Percentiles rank a stretch among this genome's conserved stretches.
Conservation (phyloP, 2,329 filamentous ascomycete genomes). For the Capronia epimyces region DNA sequence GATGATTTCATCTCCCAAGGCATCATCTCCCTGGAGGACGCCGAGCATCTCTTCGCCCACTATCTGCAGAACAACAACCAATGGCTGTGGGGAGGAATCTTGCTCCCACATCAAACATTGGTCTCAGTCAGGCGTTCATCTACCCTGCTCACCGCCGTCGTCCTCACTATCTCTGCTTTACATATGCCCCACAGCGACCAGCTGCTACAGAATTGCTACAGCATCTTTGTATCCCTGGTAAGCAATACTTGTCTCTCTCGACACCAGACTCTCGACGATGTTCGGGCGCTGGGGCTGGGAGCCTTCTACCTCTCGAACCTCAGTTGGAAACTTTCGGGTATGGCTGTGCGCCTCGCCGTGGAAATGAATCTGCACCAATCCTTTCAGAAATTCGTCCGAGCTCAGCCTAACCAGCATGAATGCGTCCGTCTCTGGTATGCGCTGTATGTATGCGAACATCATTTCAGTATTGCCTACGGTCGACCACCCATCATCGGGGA, state of each 20-base stretch:
- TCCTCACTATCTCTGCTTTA: conserved; percentile 53
- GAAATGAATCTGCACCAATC: conserved; percentile 53
- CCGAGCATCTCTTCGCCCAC: conserved; percentile 48
- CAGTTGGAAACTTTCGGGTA: conserved; percentile 56
- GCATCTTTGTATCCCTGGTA: conserved; percentile 52
- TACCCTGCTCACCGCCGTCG: conserved; percentile 49
- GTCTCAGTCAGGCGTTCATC: conserved; percentile 50
- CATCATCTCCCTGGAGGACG: conserved; percentile 44
- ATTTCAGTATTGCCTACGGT: conserved; percentile 58
- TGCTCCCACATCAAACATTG: conserved; percentile 46
- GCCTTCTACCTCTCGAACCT: conserved; percentile 59
- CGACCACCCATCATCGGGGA: conserved; percentile 55
- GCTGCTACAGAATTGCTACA: conserved; percentile 51
- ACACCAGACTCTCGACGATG: conserved; percentile 53
- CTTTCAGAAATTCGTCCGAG: conserved; percentile 45
- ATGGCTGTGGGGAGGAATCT: conserved; percentile 49
- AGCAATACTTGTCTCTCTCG: conserved; percentile 53
- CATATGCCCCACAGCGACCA: conserved; percentile 51
- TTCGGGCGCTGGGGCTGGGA: conserved; percentile 55
- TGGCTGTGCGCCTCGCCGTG: conserved; percentile 53
- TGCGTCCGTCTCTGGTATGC: conserved; percentile 57
- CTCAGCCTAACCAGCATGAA: conserved; percentile 47
- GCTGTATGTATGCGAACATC: conserved; percentile 60
- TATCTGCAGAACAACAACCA: conserved; percentile 50
- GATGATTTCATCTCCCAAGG: conserved; percentile 50